Evolutionary conservation across 306 rosid genomes (phyloP).

Genomic region (Dalbergia cochinchinensis): DNA sequence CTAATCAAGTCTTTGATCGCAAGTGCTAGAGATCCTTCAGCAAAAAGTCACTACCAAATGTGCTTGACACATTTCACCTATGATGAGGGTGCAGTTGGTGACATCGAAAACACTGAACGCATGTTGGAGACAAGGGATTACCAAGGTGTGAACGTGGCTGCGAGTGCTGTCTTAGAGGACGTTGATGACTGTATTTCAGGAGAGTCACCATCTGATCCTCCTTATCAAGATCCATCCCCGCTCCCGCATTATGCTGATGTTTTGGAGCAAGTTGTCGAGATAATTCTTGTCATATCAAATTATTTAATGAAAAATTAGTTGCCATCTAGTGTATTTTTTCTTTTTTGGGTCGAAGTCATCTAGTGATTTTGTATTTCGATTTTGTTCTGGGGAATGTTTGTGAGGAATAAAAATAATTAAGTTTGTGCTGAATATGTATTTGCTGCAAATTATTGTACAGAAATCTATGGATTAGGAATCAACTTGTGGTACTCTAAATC

Average conservation of each 20-base stretch:
- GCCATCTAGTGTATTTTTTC: no score
- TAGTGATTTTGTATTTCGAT: no score
- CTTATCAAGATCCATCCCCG: not conserved
- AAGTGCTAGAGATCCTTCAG: not conserved
- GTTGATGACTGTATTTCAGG: not conserved
- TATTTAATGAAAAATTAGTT: not conserved
- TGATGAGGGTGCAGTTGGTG: not conserved
- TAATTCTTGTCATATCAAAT: not conserved
- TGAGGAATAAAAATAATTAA: no score
- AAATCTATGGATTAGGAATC: no score
- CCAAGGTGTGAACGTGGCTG: not conserved
- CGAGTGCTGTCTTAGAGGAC: not conserved
- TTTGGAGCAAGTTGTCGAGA: not conserved
- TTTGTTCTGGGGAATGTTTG: no score
- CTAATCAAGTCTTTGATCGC: not conserved
- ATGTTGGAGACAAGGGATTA: not conserved
- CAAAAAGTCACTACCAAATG: not conserved
- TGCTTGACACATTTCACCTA: not conserved
- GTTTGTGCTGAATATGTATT: no score
- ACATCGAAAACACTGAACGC: not conserved
- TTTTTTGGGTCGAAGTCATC: no score
- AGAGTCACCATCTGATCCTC: not conserved
- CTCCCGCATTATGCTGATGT: not conserved
- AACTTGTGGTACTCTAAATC: no score
- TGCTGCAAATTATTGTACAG: no score